Conservation (phyloP, 495 filamentous ascomycete species). For the Trichoderma asperelloides region DNA sequence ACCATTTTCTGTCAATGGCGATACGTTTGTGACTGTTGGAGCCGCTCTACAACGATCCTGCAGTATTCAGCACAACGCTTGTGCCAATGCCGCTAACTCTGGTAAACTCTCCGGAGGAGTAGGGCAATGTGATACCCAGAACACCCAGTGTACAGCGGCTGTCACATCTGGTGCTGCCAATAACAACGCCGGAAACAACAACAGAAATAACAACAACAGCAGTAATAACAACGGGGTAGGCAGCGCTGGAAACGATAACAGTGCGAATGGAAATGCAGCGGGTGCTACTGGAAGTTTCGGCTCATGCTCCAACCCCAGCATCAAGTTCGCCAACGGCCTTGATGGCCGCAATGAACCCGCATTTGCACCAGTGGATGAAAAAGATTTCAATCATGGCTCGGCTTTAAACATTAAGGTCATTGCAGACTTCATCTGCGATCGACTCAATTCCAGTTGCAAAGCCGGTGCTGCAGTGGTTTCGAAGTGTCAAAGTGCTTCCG, state of each 20-base stretch:
- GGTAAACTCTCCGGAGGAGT: slow-evolving; percentile 31
- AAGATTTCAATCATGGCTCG: slow-evolving; percentile 51
- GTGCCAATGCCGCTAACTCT: slow-evolving; percentile 46
- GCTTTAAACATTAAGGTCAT: slow-evolving; percentile 48
- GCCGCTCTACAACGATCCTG: slow-evolving; percentile 46
- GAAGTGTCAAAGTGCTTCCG: slow-evolving; percentile 36
- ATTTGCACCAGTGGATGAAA: slow-evolving; percentile 41
- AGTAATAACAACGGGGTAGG: slow-evolving; percentile 1
- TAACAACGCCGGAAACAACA: slow-evolving; percentile 17
- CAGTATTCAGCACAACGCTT: slow-evolving; percentile 48
- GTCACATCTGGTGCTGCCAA: slow-evolving; percentile 9
- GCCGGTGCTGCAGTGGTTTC: slow-evolving; percentile 37
- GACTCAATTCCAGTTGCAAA: slow-evolving; percentile 43
- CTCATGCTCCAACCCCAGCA: slow-evolving; percentile 43
- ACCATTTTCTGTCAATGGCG: slow-evolving; percentile 48
- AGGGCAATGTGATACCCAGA: slow-evolving; percentile 41
- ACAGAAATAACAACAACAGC: slow-evolving; percentile 19
- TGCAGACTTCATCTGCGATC: slow-evolving; percentile 46
- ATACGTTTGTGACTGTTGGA: slow-evolving; percentile 39
- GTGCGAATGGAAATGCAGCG: background rate
- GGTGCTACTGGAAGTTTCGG: slow-evolving; percentile 31
- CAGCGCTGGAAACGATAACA: background rate
- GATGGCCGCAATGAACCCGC: slow-evolving; percentile 44
- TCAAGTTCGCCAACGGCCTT: slow-evolving; percentile 43
- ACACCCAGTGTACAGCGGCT: slow-evolving; percentile 34